Evolutionary conservation across 768 basidiomycete genomes (phyloP), one percentile per base, ranked within the genome.

Genomic region (Auriscalpium vulgare): DNA sequence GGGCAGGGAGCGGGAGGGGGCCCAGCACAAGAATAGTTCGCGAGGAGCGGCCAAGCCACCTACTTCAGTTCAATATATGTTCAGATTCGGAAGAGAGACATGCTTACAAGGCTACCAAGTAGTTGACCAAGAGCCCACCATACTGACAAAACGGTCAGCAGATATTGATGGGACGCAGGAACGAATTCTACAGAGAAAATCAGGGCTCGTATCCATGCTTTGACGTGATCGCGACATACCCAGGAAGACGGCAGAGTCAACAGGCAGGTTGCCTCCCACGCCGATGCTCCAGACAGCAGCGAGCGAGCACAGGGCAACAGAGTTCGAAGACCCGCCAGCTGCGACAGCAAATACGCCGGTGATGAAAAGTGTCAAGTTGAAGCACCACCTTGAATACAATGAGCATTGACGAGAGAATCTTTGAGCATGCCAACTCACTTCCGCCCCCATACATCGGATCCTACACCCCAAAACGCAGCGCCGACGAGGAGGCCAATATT

Each of bases 91-190:
- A 8, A 17, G 36, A 37, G 17, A 48, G 23, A 47, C 23, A 47
- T 52, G 56, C 69, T n/a, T 44, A 76, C 76, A 50, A 78, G 62
- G 60, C 75, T 78, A 16, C 81, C 84, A 49, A 85, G 64, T 0
- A 88, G 75, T 65, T 88, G 88, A 2, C 87, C 87, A 37, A 89
- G 74, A 6, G 85, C 83, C 88, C 88, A 91, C 84, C 85, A 90
- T 38, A 88, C 79, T 0, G 87, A 87, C 16, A 90, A 74, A 13
- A 89, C 71, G 0, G 87, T 88, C 37, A 90, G 72, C 4, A 91
- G 74, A 63, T 87, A 89, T 63, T 90, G 88, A 58, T 89, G 85
- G 1, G 81, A 79, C 2, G 79, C 78, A 0, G 88, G 88, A 0
- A 87, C 65, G 63, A 87, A 87, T 62, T 90, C 85, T 84, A 38